A percentile compares a stretch with the other conserved stretches of the same genome.
Conservation (phyloP, 495 filamentous ascomycete genomes). For the Aspergillus kassunensis region DNA sequence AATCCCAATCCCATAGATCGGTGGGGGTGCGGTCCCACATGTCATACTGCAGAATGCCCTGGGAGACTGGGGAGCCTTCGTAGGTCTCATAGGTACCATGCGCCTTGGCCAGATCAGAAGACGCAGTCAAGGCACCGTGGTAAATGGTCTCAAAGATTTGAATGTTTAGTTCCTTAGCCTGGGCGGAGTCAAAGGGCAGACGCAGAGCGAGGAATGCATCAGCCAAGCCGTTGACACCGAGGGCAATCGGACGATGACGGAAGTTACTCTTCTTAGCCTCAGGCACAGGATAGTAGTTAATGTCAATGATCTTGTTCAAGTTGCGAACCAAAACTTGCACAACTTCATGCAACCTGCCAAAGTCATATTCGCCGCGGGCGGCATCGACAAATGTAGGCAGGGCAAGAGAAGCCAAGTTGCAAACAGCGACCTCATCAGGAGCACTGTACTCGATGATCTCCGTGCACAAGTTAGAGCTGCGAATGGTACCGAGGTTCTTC, state of each 20-base stretch:
- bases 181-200: conserved; percentile 91
- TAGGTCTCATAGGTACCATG: conserved; percentile 85
- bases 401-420: conserved; percentile 93
- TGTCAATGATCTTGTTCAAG: conserved; percentile 94
- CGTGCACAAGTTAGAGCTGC: conserved; percentile 97
- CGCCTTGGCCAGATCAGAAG: conserved; percentile 76
- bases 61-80: conserved; percentile 86
- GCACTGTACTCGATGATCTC: conserved; percentile 98
- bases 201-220: conserved; percentile 97
- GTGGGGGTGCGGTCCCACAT: conserved; percentile 96
- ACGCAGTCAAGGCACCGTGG: conserved; percentile 88
- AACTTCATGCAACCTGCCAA: conserved; percentile 91
- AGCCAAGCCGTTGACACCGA: conserved; percentile 98
- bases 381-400: conserved; percentile 87
- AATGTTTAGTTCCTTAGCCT: conserved; percentile 89
- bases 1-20: conserved; percentile 93
- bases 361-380: conserved; percentile 78
- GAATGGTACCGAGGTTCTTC: conserved; percentile 97
- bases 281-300: conserved; percentile 93
- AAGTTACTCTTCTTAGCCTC: conserved; percentile 95
- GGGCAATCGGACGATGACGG: conserved; percentile 88
- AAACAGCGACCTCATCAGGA: conserved; percentile 96
- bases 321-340: conserved; percentile 85
- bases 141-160: conserved; percentile 99
- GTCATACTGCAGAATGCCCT: conserved; percentile 96